These are phyloP conservation scores for Zopfia rhizophila DNA, from an alignment of 2,329 filamentous ascomycete species.

Conservation along the genomic window DNA sequence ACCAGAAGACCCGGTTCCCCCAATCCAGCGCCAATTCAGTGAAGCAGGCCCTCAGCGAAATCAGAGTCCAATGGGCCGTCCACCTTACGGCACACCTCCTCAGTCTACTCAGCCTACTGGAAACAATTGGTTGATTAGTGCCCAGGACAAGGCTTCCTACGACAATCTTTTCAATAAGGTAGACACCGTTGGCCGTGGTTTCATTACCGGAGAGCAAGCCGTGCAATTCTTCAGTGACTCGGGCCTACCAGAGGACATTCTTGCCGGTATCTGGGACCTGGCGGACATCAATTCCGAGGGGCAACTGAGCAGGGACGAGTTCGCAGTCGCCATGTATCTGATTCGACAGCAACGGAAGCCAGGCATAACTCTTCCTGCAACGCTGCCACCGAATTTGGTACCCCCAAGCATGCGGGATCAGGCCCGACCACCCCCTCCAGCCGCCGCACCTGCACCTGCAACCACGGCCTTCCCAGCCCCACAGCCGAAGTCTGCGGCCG, in stretches of 20 bases:
- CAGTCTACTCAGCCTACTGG: conserved; percentile 66
- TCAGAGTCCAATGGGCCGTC: conserved; percentile 67
- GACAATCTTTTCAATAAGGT: conserved; percentile 86
- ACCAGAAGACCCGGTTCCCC: conserved; percentile 63
- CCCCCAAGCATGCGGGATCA: conserved; percentile 85
- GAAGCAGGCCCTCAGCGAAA: conserved; percentile 68
- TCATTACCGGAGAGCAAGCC: conserved; percentile 92
- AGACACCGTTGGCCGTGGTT: conserved; percentile 82
- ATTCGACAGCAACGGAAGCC: conserved; percentile 88
- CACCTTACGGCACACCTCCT: conserved; percentile 60
- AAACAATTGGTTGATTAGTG: conserved; percentile 82
- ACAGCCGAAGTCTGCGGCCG: conserved; percentile 81
- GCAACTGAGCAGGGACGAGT: conserved; percentile 85
- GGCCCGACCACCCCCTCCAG: conserved; percentile 58
- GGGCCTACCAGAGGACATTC: conserved; percentile 83
- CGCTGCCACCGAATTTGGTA: conserved; percentile 82
- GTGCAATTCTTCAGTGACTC: conserved; percentile 95
- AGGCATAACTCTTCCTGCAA: conserved; percentile 75
- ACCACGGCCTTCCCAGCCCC: conserved; percentile 57
- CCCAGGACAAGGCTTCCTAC: conserved; percentile 86
- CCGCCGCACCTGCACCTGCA: conserved; percentile 65
- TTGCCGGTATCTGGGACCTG: conserved; percentile 97
- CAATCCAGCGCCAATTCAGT: conserved; percentile 85
- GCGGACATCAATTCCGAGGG: conserved; percentile 94
- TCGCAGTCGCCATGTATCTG: conserved; percentile 96